A percentile compares a stretch with the other conserved stretches of the same genome.
Conservation (phyloP, 2,329 filamentous ascomycete species). For the Aciculosporium take region DNA sequence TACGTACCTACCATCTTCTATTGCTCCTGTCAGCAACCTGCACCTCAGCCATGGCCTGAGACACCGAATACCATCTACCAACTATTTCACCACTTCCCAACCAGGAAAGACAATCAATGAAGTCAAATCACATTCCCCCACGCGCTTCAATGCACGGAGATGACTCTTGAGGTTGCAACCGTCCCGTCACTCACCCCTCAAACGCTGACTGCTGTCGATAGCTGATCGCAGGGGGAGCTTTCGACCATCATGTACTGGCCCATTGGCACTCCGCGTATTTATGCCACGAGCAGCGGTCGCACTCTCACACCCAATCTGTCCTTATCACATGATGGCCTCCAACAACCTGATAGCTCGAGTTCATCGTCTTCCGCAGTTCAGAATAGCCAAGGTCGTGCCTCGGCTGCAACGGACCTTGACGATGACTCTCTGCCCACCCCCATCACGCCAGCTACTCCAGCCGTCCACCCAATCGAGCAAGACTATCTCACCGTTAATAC, state of each 20-base stretch:
- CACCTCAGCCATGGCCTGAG: not conserved
- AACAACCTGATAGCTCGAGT: constrained; percentile 19
- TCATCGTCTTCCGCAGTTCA: constrained; percentile 4
- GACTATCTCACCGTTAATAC: constrained; percentile 24
- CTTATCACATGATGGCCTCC: constrained; percentile 47
- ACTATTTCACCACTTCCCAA: not conserved
- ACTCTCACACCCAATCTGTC: constrained; percentile 34
- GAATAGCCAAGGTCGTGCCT: constrained; percentile 12
- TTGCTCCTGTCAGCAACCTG: too few species aligned
- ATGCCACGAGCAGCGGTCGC: constrained; percentile 59
- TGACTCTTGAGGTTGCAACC: constrained; percentile 13
- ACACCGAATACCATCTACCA: not conserved
- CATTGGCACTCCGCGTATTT: constrained; percentile 69
- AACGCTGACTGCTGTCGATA: constrained; percentile 7
- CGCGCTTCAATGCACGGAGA: constrained; percentile 8
- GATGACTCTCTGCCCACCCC: constrained; percentile 29
- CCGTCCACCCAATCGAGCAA: constrained; percentile 44
- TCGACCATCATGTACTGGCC: constrained; percentile 71
- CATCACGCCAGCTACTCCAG: constrained; percentile 41
- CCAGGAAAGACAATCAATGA: not conserved
- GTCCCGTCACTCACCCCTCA: constrained; percentile 8
- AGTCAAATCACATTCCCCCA: not conserved
- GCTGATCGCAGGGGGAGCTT: constrained; percentile 14
- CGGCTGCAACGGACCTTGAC: constrained; percentile 15
- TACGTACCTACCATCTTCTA: too few species aligned